These are phyloP conservation scores for Diaporthe citrichinensis DNA, from an alignment of 2,329 filamentous ascomycete species.

Conservation along the genomic window DNA sequence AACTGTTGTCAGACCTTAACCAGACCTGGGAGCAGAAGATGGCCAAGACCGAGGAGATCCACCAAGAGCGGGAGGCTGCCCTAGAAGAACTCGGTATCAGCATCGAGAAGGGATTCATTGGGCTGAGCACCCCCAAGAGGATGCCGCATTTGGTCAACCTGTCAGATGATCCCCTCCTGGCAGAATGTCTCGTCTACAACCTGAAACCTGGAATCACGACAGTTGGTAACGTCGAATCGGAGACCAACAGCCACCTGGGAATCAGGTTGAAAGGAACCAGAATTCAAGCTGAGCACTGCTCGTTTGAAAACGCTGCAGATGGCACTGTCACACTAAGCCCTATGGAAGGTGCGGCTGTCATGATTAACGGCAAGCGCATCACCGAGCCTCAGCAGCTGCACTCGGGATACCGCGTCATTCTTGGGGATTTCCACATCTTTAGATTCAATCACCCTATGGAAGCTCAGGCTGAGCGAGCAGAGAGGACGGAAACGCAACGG, in stretches of 20 bases:
- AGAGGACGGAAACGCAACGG: constrained; percentile 69
- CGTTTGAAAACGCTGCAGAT: constrained; percentile 86
- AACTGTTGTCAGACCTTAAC: constrained; percentile 94
- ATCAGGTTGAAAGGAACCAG: constrained; percentile 95
- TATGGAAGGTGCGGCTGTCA: constrained; percentile 92
- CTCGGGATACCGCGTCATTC: constrained; percentile 93
- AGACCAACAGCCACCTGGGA: constrained; percentile 83
- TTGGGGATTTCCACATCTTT: constrained; percentile 99
- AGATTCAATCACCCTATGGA: constrained; percentile 98
- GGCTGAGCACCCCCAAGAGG: constrained; percentile 95
- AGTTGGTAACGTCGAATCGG: constrained; percentile 93
- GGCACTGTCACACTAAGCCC: constrained; percentile 94
- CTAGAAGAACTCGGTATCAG: constrained; percentile 98
- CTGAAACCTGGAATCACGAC: constrained; percentile 95
- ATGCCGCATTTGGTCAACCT: constrained; percentile 99
- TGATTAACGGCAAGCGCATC: constrained; percentile 96
- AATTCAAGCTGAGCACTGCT: constrained; percentile 93
- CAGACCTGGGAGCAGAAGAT: constrained; percentile 99
- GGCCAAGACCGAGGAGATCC: constrained; percentile 94
- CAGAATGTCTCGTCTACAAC: constrained; percentile 98
- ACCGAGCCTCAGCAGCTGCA: constrained; percentile 87
- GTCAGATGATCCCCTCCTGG: constrained; percentile 92
- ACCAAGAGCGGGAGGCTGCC: constrained; percentile 95
- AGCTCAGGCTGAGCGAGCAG: constrained; percentile 90
- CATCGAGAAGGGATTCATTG: constrained; percentile 98